A percentile compares a stretch with the other conserved stretches of the same genome.
phyloP scores from a whole-genome alignment of 345 rosid genomes.

The Clausena lansium region DNA sequence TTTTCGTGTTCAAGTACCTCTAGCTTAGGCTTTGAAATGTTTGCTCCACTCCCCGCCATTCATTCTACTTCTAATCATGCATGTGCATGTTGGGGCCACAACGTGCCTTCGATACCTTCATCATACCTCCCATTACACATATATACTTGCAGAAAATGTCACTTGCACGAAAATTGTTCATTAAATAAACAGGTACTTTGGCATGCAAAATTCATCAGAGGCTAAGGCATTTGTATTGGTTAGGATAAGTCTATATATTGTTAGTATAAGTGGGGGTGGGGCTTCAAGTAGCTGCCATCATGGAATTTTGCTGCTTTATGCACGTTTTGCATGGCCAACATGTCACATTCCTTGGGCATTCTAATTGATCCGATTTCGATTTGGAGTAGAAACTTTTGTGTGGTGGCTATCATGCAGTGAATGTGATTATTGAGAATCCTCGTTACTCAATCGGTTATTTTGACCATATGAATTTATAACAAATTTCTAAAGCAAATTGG shows the following conservation, averaged over 20 bases:
- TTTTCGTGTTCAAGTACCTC: neutral
- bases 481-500: neutral
- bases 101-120: neutral
- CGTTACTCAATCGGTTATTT: neutral
- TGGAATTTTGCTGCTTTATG: neutral
- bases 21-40: neutral
- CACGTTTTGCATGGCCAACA: neutral
- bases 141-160: neutral
- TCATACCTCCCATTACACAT: neutral
- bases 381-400: neutral
- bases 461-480: neutral
- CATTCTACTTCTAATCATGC: neutral
- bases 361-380: neutral
- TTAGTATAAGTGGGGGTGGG: conserved; percentile 12
- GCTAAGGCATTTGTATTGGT: neutral
- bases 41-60: conserved; percentile 10
- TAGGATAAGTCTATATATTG: neutral
- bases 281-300: conserved; percentile 1
- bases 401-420: neutral
- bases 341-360: conserved; percentile 10
- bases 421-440: neutral
- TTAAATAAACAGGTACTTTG: neutral
- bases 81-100: conserved; percentile 22
- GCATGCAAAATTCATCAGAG: neutral
- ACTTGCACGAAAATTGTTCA: neutral